phyloP scores from a whole-genome alignment of 2,329 filamentous ascomycete genomes.

The Mycosphaerella sp. region DNA sequence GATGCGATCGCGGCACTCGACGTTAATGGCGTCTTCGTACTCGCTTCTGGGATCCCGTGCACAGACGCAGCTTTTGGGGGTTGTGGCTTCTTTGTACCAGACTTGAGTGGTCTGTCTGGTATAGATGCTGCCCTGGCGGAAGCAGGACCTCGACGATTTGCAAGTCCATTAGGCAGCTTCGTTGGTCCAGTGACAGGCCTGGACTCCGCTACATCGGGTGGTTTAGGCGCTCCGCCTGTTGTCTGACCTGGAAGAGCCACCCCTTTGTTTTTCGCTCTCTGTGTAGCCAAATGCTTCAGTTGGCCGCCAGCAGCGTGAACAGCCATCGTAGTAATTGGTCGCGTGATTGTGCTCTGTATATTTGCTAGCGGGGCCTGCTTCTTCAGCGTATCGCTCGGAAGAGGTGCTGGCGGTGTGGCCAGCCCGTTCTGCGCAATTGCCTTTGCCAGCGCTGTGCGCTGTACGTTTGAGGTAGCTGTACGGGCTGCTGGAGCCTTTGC shows the following conservation, averaged over 20 bases:
- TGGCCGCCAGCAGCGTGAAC: constrained; percentile 28
- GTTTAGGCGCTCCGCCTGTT: constrained; percentile 2
- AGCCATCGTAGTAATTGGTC: constrained; percentile 32
- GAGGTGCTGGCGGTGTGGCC: constrained; percentile 1
- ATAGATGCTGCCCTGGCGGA: constrained; percentile 7
- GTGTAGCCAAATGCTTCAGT: constrained; percentile 27
- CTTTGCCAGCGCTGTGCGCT: constrained; percentile 22
- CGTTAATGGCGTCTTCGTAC: constrained; percentile 12
- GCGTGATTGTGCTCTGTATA: constrained; percentile 31
- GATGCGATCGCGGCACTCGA: constrained; percentile 12
- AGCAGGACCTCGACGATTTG: constrained; percentile 1
- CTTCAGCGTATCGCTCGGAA: constrained; percentile 22
- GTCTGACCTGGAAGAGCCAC: constrained; percentile 25
- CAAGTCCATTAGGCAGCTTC: constrained; percentile 7
- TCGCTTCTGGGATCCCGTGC: constrained; percentile 14
- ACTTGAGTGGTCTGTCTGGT: not conserved
- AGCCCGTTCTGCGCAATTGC: constrained; percentile 16
- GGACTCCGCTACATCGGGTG: not conserved
- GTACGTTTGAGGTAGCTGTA: constrained; percentile 20
- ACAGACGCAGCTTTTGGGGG: constrained; percentile 11
- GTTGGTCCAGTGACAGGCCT: not conserved
- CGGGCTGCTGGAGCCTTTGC: constrained; percentile 23
- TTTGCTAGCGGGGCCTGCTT: constrained; percentile 31
- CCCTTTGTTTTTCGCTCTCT: constrained; percentile 23
- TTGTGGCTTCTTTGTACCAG: not conserved